These are phyloP conservation scores for Herpomyces periplanetae DNA, from an alignment of 2,329 filamentous ascomycete genomes.

Conservation along the genomic window DNA sequence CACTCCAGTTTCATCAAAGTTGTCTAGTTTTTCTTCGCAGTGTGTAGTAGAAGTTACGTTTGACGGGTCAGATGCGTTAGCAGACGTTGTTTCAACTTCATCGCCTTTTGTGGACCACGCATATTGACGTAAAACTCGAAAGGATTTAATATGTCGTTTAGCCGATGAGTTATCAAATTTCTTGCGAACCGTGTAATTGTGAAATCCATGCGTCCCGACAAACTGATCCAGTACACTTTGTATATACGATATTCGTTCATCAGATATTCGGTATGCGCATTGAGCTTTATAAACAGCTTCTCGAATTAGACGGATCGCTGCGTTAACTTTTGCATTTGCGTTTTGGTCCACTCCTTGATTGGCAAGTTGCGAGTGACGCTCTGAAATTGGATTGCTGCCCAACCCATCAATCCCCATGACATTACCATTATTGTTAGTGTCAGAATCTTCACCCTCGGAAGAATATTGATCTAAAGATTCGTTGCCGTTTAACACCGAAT, in stretches of 20 bases:
- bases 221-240: slow-evolving; percentile 35
- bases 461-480: slow-evolving; percentile 2
- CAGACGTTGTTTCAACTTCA: neutral
- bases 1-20: too few relatives aligned
- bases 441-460: slow-evolving; percentile 3
- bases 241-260: slow-evolving; percentile 26
- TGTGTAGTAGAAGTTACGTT: too few relatives aligned
- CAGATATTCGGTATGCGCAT: slow-evolving; percentile 39
- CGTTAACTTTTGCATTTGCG: neutral
- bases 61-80: slow-evolving; percentile 5
- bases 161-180: slow-evolving; percentile 36
- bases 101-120: slow-evolving; percentile 1
- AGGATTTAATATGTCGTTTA: slow-evolving; percentile 69
- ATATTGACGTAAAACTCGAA: slow-evolving; percentile 30
- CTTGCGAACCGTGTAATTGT: slow-evolving; percentile 93
- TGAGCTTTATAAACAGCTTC: slow-evolving; percentile 38
- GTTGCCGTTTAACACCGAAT: too few relatives aligned
- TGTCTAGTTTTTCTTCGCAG: too few relatives aligned
- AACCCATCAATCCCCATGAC: slow-evolving; percentile 1
- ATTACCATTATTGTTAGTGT: slow-evolving; percentile 2
- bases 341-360: slow-evolving; percentile 1
- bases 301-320: neutral
- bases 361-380: slow-evolving; percentile 2
- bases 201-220: slow-evolving; percentile 54
- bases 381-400: slow-evolving; percentile 4